Base-by-base conservation (phyloP, 768 basidiomycete species). In the Suillus alpinus region DNA sequence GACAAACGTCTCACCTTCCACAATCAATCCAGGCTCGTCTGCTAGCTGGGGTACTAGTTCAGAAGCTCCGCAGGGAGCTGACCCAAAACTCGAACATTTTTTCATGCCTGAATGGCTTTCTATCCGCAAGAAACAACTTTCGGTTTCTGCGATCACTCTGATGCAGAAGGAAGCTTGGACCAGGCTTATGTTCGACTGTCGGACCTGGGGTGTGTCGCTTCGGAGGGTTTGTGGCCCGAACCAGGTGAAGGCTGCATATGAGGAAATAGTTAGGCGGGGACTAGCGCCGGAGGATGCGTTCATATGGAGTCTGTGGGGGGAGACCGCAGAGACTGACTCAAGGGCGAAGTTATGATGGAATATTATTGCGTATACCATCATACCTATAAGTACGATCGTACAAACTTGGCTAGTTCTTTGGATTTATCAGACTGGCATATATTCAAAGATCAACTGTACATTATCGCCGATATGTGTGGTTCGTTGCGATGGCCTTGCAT, bases 91-190 rank as follows among this genome's bases (percentile, higher is more conserved):
- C 12, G 86, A 87, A 63, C 71, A 72, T 14, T 89, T 89, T 68
- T 89, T 89, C 72, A 87, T 85, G 85, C 80, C 80, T 3, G 85
- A 87, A 69, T 89, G 88, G 88, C 75, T 89, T 2, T 76, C 80
- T 46, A 74, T 80, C 23, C 84, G 87, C 14, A 78, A 75, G 66
- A 73, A 74, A 52, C 78, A 86, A 62, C 72, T 87, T 1, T 69
- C 80, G 0, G 63, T 79, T 0, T 52, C 67, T 13, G 78, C 83
- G 59, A 86, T 89, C 53, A 77, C 79, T 44, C 59, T 57, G 10
- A 67, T 81, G 63, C 88, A 89, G 67, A 73, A 77, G 50, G 51
- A 71, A 10, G 88, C 85, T 6, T 89, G 88, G 88, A 73, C 67
- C n/a, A 79, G 74, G 31, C 68, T 89, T 57, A 85, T 89, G 83